phyloP scores from a whole-genome alignment of 371 early-diverging fungal genomes.

The Paraphysoderma sedebokerense region DNA sequence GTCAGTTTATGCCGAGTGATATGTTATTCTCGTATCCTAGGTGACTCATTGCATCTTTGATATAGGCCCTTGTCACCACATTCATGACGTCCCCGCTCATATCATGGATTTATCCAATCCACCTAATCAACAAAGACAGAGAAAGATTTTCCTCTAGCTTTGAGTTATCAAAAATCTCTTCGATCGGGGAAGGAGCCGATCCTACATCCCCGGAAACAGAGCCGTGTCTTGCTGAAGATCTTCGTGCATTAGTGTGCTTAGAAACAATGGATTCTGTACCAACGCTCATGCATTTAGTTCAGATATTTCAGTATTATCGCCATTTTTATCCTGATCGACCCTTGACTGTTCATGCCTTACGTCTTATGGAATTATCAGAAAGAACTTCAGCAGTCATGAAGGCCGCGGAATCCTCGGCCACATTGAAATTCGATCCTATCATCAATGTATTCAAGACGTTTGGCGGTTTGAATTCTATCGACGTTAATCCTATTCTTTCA shows the following conservation, averaged over 20 bases:
- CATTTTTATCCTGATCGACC: slow-evolving; percentile 1
- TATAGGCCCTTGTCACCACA: slow-evolving; percentile 62
- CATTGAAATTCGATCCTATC: slow-evolving; percentile 43
- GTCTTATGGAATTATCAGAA: slow-evolving; percentile 48
- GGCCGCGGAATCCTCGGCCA: slow-evolving; percentile 32
- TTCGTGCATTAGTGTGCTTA: slow-evolving; percentile 32
- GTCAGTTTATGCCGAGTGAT: too few relatives aligned
- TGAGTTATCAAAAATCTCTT: too few relatives aligned
- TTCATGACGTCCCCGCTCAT: slow-evolving; percentile 53
- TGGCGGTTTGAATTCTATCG: slow-evolving; percentile 37
- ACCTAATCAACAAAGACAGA: slow-evolving; percentile 1
- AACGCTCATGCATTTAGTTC: slow-evolving; percentile 50
- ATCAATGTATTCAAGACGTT: slow-evolving; percentile 55
- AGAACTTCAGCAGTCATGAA: slow-evolving; percentile 57
- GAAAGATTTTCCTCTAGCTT: background rate
- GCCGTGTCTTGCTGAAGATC: background rate
- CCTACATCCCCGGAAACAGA: background rate
- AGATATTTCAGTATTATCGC: slow-evolving; percentile 20
- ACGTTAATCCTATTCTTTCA: slow-evolving; percentile 15
- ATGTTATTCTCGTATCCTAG: too few relatives aligned
- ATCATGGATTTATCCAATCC: slow-evolving; percentile 28
- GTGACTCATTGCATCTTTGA: too few relatives aligned
- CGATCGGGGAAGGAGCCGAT: background rate
- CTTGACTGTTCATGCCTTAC: slow-evolving; percentile 29
- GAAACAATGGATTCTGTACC: slow-evolving; percentile 47